Percentiles rank a stretch among this genome's conserved stretches.
These are phyloP conservation scores for Cyberlindnera xishuangbannaensis DNA, from an alignment of 805 yeast species.

Conservation along the genomic window DNA sequence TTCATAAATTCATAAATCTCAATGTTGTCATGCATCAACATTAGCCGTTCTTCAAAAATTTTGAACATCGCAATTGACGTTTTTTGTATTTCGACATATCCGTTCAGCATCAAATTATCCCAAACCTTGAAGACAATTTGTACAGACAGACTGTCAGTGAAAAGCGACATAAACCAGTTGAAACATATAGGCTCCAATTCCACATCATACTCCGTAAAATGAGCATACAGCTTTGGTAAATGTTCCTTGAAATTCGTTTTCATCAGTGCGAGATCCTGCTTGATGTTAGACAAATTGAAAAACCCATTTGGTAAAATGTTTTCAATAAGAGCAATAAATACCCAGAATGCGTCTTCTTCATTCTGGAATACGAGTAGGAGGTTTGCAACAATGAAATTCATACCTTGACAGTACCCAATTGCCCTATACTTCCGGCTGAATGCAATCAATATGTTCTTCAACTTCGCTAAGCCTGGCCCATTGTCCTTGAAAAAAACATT, in stretches of 20 bases:
- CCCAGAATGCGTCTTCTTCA: conserved; percentile 52
- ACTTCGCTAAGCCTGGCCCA: conserved; percentile 47
- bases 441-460: conserved; percentile 43
- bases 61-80: conserved; percentile 33
- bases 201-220: conserved; percentile 31
- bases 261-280: conserved; percentile 36
- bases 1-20: conserved; percentile 33
- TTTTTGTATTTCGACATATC: conserved; percentile 32
- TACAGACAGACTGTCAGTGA: conserved; percentile 44
- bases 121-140: conserved; percentile 48
- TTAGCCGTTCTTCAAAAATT: conserved; percentile 29
- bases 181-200: conserved; percentile 45
- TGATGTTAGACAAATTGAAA: conserved; percentile 33
- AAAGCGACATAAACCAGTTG: conserved; percentile 53
- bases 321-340: conserved; percentile 41
- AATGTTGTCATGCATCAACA: conserved; percentile 24
- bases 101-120: conserved; percentile 40
- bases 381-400: conserved; percentile 55
- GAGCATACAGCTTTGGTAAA: conserved; percentile 36
- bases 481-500: conserved; percentile 47
- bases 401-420: conserved; percentile 55
- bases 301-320: conserved; percentile 41
- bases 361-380: conserved; percentile 37
- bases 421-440: conserved; percentile 41
- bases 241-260: conserved; percentile 29